Percentiles rank a stretch among this genome's conserved stretches.
Evolutionary conservation across 768 basidiomycete species (phyloP).

Genomic region (Austroboletus eburneus): DNA sequence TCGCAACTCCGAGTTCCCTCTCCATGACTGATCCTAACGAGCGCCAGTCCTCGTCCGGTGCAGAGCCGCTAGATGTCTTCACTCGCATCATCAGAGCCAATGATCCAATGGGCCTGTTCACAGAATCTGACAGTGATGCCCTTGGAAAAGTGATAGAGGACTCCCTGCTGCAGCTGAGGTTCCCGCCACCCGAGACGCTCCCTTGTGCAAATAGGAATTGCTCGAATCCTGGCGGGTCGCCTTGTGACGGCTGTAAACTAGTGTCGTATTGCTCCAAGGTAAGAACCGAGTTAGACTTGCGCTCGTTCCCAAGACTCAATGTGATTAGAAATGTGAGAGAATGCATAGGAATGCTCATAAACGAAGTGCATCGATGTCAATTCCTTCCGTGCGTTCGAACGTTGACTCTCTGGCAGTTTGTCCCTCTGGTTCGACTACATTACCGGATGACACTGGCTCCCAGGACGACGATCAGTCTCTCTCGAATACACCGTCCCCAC

Average conservation of each 20-base stretch:
- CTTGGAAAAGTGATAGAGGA: slow-evolving; percentile 14
- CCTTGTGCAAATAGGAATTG: slow-evolving; percentile 37
- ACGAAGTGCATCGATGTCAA: slow-evolving; percentile 20
- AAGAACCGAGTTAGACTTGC: background rate
- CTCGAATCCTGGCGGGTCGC: slow-evolving; percentile 20
- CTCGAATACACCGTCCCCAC: background rate
- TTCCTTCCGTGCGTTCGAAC: background rate
- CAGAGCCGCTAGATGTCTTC: slow-evolving; percentile 6
- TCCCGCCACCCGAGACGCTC: slow-evolving; percentile 21
- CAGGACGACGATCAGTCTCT: background rate
- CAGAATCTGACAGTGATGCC: slow-evolving; percentile 16
- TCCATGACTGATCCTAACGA: slow-evolving; percentile 8
- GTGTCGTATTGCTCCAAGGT: slow-evolving; percentile 43
- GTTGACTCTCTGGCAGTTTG: slow-evolving; percentile 13
- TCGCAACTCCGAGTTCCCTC: background rate
- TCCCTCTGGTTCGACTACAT: background rate
- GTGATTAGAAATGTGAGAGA: slow-evolving; percentile 35
- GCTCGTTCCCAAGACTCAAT: background rate
- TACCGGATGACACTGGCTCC: background rate
- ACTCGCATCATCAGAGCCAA: slow-evolving; percentile 13
- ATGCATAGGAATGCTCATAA: slow-evolving; percentile 37
- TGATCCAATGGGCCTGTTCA: slow-evolving; percentile 15
- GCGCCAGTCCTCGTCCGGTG: background rate
- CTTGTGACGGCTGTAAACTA: slow-evolving; percentile 30
- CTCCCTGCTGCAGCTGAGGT: slow-evolving; percentile 11